Conservation (phyloP, 441 rosid genomes). For the Adansonia rubrostipa region DNA sequence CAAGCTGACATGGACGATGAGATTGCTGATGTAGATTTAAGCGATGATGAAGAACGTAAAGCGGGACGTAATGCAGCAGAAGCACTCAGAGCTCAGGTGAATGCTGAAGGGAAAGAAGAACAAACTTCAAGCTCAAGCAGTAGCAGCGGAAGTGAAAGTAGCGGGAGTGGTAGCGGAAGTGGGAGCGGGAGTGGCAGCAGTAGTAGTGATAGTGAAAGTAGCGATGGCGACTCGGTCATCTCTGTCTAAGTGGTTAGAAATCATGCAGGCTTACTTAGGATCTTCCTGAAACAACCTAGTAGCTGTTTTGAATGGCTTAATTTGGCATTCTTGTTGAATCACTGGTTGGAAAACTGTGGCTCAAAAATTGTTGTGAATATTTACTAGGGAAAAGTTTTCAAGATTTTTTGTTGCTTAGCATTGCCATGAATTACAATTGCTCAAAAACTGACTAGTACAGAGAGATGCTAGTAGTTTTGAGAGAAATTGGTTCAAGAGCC, state of each 20-base stretch:
- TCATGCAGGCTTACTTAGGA: not conserved
- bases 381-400: not conserved
- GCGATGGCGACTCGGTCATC: slow-evolving; percentile 40
- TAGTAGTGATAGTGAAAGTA: slow-evolving; percentile 43
- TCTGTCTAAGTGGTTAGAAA: slow-evolving; percentile 29
- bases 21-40: slow-evolving; percentile 60
- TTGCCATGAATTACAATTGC: not conserved
- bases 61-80: slow-evolving; percentile 61
- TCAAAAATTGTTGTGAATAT: not conserved
- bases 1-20: slow-evolving; percentile 53
- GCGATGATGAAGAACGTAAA: slow-evolving; percentile 45
- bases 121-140: slow-evolving; percentile 51
- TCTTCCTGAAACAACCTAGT: not conserved
- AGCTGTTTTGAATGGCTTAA: not conserved
- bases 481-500: not conserved
- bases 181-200: slow-evolving; percentile 43
- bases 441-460: not conserved
- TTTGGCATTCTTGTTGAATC: not conserved
- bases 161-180: slow-evolving; percentile 40
- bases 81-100: slow-evolving; percentile 64
- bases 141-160: slow-evolving; percentile 47
- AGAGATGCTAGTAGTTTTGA: not conserved
- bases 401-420: not conserved
- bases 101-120: slow-evolving; percentile 43
- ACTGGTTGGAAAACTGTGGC: not conserved